Evolutionary conservation across 2,329 filamentous ascomycete species (phyloP), one percentile per base, ranked within the genome.

Genomic region (Nemania sp.): DNA sequence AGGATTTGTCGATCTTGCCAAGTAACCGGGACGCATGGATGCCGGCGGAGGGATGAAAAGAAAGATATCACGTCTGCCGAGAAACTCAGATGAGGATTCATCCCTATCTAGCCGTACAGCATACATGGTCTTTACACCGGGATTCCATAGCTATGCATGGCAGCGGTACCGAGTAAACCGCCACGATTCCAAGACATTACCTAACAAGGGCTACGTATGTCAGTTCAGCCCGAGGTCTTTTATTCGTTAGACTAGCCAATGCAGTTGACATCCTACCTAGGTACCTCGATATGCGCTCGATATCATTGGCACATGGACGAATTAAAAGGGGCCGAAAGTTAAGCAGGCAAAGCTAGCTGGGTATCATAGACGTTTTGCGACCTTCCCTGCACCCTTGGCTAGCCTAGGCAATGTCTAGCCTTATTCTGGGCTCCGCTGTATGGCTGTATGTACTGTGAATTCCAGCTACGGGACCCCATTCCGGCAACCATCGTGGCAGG

Each of bases 1-100:
- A 5, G 26, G 32, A 54, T 65, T 29, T 54, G 66, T 53, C 57
- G 62, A 65, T 68, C 52, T 29, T 24, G 52, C 45, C 62, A 53
- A 54, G 45, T 32, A 18, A n/a, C 20, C n/a, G 49, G 53, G 45
- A 54, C 53, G 54, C 41, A 56, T 41, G 18, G 22, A 26, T 49
- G 35, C 29, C 43, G 22, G 29, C 24, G n/a, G n/a, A 24, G 43
- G 13, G 11, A 26, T 13, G 11, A 10, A n/a, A 47, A 24, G 10
- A 24, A 24, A 20, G 47, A 27, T 27, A 45, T 20, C 41, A 20
- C 20, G 15, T 45, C 18, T 20, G 41, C 41, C 41, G 41, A n/a
- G 18, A 45, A 18, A 45, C 41, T 45, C 18, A 7, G 41, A 35
- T 20, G 41, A n/a, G n/a, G n/a, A n/a, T n/a, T n/a, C n/a, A n/a